These are phyloP conservation scores for Yarrowia osloensis DNA, from an alignment of 805 yeast species.

Conservation along the genomic window DNA sequence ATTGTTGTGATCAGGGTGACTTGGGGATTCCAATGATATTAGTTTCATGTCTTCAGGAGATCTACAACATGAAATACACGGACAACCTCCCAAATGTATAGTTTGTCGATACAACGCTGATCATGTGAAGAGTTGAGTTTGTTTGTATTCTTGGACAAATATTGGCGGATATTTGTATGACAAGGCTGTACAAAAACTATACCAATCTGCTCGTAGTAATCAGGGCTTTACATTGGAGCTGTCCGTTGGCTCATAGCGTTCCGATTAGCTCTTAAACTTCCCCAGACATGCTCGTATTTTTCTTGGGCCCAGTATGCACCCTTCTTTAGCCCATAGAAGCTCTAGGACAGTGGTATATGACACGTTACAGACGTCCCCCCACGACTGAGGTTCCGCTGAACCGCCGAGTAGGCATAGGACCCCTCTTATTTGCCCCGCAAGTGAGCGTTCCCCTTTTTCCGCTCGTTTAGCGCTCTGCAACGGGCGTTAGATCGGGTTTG, in stretches of 20 bases:
- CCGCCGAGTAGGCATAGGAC: neutral
- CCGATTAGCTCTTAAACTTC: neutral
- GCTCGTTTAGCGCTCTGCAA: neutral
- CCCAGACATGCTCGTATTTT: neutral
- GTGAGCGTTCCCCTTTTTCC: neutral
- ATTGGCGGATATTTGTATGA: neutral
- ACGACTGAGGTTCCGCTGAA: neutral
- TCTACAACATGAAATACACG: too few species aligned
- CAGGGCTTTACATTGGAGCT: neutral
- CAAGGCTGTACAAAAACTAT: too few species aligned
- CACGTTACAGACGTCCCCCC: neutral
- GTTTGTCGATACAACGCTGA: neutral
- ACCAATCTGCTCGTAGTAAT: neutral
- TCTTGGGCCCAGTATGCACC: too few species aligned
- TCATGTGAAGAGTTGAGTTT: neutral
- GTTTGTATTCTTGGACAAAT: too few species aligned
- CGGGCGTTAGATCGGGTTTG: neutral
- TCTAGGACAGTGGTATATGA: neutral
- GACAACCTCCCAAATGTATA: neutral
- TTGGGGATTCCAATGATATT: neutral
- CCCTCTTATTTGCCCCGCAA: neutral
- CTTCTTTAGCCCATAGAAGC: too few species aligned
- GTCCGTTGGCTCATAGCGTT: neutral
- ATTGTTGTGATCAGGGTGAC: neutral
- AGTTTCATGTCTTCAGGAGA: neutral